Conservation (phyloP, 352 stramenopile species). For the Phytophthora rubi region DNA sequence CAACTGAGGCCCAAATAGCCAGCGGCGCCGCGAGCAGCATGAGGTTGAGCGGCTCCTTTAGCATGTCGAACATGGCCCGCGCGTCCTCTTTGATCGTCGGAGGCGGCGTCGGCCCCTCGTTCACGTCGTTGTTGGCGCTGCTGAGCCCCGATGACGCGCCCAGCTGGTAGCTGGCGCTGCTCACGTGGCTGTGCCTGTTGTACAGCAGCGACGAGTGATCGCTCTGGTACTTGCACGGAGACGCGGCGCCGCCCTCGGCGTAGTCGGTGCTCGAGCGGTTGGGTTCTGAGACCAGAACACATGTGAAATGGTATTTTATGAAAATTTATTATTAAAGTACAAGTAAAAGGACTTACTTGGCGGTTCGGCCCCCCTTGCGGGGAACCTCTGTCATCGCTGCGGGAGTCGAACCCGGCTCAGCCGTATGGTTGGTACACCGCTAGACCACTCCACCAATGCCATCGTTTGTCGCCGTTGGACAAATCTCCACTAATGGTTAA, state of each 20-base stretch:
- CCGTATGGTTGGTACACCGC: too few species aligned
- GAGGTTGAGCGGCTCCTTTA: constrained; percentile 72
- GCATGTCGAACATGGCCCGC: constrained; percentile 47
- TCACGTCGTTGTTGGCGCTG: constrained; percentile 8
- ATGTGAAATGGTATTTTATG: too few species aligned
- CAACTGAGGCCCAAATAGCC: constrained; percentile 70
- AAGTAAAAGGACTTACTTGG: too few species aligned
- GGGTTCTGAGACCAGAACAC: too few species aligned
- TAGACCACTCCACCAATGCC: too few species aligned
- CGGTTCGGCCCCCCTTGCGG: too few species aligned
- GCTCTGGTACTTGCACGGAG: constrained; percentile 32
- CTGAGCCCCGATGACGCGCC: constrained; percentile 12
- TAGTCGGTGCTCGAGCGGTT: constrained; percentile 52
- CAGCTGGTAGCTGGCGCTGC: constrained; percentile 12
- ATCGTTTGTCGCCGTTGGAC: too few species aligned
- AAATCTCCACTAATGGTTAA: too few species aligned
- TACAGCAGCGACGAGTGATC: constrained; percentile 50
- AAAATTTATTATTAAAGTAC: too few species aligned
- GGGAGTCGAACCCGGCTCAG: too few species aligned
- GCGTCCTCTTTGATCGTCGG: constrained; percentile 46
- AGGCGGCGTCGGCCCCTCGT: constrained; percentile 5
- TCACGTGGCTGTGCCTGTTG: constrained; percentile 23
- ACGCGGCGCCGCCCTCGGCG: constrained; percentile 18
- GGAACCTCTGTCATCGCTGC: too few species aligned
- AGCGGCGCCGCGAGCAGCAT: constrained; percentile 67